Evolutionary conservation across 768 basidiomycete species (phyloP).

Genomic region (Glaciozyma martinii): DNA sequence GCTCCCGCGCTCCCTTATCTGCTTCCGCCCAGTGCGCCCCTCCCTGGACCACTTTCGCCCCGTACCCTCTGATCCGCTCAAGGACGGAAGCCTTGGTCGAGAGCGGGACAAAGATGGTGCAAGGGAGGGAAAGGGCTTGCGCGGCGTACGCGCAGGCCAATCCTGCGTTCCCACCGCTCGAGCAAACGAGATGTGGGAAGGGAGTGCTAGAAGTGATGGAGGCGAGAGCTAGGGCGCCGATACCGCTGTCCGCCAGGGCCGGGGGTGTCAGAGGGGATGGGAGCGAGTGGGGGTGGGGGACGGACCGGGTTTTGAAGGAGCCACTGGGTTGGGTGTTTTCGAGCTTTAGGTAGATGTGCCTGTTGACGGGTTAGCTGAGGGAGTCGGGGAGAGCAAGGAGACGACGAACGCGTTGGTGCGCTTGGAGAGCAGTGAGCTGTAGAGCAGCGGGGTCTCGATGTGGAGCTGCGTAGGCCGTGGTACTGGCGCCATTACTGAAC

Average conservation of each 20-base stretch:
- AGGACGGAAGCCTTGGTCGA: not conserved
- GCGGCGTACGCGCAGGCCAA: not conserved
- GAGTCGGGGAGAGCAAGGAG: no score
- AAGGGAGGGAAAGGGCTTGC: not conserved
- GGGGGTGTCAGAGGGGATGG: no score
- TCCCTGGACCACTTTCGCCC: not conserved
- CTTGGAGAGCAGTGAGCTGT: not conserved
- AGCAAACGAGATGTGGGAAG: not conserved
- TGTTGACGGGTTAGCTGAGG: not conserved
- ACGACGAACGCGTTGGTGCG: not conserved
- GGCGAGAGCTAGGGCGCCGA: not conserved
- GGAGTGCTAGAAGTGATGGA: not conserved
- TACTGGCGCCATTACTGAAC: no score
- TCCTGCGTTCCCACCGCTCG: not conserved
- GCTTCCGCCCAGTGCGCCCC: not conserved
- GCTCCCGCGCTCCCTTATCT: not conserved
- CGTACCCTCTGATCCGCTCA: not conserved
- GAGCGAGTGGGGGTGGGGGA: not conserved
- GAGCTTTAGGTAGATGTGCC: not conserved
- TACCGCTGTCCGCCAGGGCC: not conserved
- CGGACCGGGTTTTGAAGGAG: not conserved
- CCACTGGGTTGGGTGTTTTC: conserved; percentile 2
- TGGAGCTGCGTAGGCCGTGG: not conserved
- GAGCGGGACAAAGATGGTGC: not conserved
- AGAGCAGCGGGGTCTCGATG: not conserved